Base-by-base conservation (phyloP, 805 yeast genomes). In the Lachancea cidri region DNA sequence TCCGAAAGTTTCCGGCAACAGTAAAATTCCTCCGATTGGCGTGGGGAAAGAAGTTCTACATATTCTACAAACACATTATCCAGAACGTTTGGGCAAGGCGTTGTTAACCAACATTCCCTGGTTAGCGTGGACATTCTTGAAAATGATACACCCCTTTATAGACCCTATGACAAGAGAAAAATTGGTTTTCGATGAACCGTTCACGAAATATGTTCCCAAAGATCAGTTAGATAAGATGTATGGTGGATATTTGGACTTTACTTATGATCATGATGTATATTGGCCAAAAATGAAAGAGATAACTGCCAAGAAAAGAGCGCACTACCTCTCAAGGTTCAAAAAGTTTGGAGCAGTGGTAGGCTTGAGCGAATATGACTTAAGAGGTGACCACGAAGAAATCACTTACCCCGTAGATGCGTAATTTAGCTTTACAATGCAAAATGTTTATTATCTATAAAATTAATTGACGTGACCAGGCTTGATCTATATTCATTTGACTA, bases 91-190 rank as follows among this genome's bases (percentile, higher is more conserved):
- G 45, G 99, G 99, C 30, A 83, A 82, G 58, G 97, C 97, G 0
- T 71, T 89, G 36, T 71, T 93, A 40, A 86, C 95, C 36, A 91
- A 93, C 64, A 88, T 93, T 50, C 98, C 98, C 11, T 85, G 93
- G 77, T 66, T 89, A 41, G 98, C 89, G 5, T 85, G 95, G 86
- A 81, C 96, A 7, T 93, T 93, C 55, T 68, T 93, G 52, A 89
- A 85, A 67, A 68, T 93, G 48, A 89, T 91, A 49, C 86, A 86
- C 54, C 98, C 99, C 4, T 93, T 93, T 62, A 93, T 93, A 49
- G 98, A 93, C 59, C 97, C 98, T 7, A 67, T 86, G 56, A 93
- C 99, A 1, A 74, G 95, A 47, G 96, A 89, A 64, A 93, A 93
- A 67, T 74, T 93, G 48, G 94, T 88, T 3, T 93, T 81, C 59